phyloP scores from a whole-genome alignment of 176 grass and related monocot species.

The Aegilops sharonensis region DNA sequence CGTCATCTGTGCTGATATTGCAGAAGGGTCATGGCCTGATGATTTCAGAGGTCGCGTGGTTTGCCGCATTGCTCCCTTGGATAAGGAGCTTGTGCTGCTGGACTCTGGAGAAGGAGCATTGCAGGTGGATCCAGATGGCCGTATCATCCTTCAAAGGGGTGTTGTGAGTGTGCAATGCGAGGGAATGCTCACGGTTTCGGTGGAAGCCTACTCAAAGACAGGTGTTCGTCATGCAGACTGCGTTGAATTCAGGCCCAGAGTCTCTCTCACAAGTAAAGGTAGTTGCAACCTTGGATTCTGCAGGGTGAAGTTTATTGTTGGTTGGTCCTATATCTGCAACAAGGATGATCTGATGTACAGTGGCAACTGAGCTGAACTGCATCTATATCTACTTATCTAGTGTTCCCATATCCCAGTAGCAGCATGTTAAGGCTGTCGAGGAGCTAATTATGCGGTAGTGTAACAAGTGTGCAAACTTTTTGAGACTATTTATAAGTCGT shows the following conservation, averaged over 20 bases:
- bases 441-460: no score
- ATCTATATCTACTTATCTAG: no score
- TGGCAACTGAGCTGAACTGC: no score
- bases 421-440: no score
- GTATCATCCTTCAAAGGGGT: not conserved
- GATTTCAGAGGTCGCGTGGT: not conserved
- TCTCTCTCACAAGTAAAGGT: not conserved
- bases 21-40: not conserved
- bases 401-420: no score
- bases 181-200: not conserved
- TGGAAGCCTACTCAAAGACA: not conserved
- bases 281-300: slow-evolving; percentile 6
- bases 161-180: not conserved
- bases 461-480: no score
- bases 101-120: not conserved
- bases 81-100: not conserved
- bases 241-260: not conserved
- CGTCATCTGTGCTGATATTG: not conserved
- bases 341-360: no score
- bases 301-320: not conserved
- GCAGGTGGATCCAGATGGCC: not conserved
- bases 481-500: no score
- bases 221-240: not conserved
- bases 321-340: not conserved
- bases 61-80: not conserved